A percentile compares a stretch with the other conserved stretches of the same genome.
Evolutionary conservation across 352 stramenopile species (phyloP).

Genomic region (Phytopythium cucurbitacearum): DNA sequence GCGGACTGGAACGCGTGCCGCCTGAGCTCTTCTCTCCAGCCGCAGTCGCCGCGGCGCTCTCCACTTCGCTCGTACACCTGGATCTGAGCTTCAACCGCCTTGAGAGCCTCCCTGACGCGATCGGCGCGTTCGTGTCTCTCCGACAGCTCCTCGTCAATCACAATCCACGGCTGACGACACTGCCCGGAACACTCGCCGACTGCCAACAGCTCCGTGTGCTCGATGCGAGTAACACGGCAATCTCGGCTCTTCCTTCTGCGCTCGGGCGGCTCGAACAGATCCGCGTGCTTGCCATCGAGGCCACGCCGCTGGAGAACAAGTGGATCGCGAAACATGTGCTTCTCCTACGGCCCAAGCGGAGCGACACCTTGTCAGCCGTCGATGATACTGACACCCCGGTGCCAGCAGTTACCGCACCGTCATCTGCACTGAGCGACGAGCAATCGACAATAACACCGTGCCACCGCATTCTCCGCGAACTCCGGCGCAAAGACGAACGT

Average conservation of each 20-base stretch:
- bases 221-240: conserved; percentile 62
- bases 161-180: conserved; percentile 54
- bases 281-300: conserved; percentile 63
- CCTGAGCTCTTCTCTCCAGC: conserved; percentile 25
- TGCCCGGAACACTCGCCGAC: conserved; percentile 53
- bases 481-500: conserved; percentile 63
- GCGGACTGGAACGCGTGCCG: conserved; percentile 35
- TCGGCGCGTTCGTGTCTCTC: conserved; percentile 52
- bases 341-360: conserved; percentile 7
- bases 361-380: not conserved
- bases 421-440: not conserved
- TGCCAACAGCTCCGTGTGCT: conserved; percentile 70
- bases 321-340: conserved; percentile 62
- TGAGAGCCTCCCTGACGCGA: conserved; percentile 39
- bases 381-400: conserved; percentile 2
- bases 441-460: conserved; percentile 18
- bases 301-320: conserved; percentile 55
- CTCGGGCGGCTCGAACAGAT: conserved; percentile 63
- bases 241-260: conserved; percentile 57
- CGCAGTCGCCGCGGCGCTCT: conserved; percentile 19
- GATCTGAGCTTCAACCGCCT: conserved; percentile 85
- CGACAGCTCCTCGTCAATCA: conserved; percentile 83
- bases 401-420: not conserved
- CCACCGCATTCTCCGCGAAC: conserved; percentile 46
- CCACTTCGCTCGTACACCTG: conserved; percentile 45